Evolutionary conservation across 768 basidiomycete species (phyloP).

Genomic region (Suillus subalutaceus): DNA sequence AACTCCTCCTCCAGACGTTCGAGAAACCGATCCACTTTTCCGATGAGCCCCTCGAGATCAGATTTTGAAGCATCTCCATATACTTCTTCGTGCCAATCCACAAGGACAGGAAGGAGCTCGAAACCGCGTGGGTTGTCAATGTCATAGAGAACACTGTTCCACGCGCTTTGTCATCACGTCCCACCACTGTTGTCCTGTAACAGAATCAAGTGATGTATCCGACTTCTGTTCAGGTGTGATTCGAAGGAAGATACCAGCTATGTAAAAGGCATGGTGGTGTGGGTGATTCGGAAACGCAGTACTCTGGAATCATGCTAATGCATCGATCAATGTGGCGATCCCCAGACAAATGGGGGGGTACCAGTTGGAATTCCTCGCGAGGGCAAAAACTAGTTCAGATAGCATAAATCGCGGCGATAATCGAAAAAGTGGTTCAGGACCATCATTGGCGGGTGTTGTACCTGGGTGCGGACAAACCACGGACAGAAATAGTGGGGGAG

Average conservation of each 20-base stretch:
- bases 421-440: neutral
- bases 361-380: neutral
- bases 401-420: neutral
- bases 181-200: neutral
- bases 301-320: neutral
- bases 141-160: neutral
- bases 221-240: neutral
- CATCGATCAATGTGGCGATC: neutral
- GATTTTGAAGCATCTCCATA: neutral
- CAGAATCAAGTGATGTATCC: neutral
- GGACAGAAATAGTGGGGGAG: neutral
- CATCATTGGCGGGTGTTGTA: neutral
- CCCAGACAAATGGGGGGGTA: neutral
- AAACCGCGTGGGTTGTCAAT: neutral
- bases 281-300: neutral
- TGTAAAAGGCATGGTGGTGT: neutral
- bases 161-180: neutral
- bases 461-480: neutral
- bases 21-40: neutral
- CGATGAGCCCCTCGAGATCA: neutral
- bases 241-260: neutral
- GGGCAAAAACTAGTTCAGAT: neutral
- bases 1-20: neutral
- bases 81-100: neutral
- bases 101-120: neutral